Evolutionary conservation across 2,329 filamentous ascomycete genomes (phyloP).

Genomic region (Cucurbitaria berberidis): DNA sequence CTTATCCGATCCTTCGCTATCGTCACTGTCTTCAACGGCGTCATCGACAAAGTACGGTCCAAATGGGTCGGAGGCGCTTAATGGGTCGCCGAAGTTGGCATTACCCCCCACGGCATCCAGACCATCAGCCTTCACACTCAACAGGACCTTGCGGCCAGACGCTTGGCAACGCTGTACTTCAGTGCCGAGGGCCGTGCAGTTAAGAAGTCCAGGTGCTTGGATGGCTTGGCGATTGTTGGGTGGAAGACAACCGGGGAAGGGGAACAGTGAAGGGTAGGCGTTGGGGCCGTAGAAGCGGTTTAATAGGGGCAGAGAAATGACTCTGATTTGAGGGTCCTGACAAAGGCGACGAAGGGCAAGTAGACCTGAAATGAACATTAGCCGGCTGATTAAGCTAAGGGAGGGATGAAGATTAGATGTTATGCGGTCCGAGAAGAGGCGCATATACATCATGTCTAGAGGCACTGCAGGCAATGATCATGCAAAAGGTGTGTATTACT

Average conservation of each 20-base stretch:
- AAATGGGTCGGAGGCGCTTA: constrained; percentile 7
- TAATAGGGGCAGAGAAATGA: constrained; percentile 48
- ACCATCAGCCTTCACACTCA: constrained; percentile 45
- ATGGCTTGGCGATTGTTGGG: constrained; percentile 38
- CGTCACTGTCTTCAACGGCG: background rate
- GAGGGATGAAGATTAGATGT: background rate
- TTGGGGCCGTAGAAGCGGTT: constrained; percentile 39
- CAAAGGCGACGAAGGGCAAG: constrained; percentile 42
- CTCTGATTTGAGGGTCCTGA: constrained; percentile 42
- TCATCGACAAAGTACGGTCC: constrained; percentile 7
- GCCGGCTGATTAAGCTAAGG: background rate
- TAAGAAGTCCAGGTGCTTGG: constrained; percentile 47
- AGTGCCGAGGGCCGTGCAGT: constrained; percentile 47
- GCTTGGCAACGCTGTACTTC: constrained; percentile 47
- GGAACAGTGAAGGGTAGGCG: constrained; percentile 39
- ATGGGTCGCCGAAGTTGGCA: constrained; percentile 22
- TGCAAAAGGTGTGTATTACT: constrained; percentile 5
- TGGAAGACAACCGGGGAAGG: constrained; percentile 46
- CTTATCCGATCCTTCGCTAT: background rate
- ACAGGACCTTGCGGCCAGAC: constrained; percentile 49
- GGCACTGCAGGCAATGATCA: background rate
- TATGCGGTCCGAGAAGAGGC: too few species aligned
- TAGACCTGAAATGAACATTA: constrained; percentile 14
- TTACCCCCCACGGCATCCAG: constrained; percentile 27
- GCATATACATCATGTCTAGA: background rate